These are phyloP conservation scores for Wickerhamiella cacticola DNA, from an alignment of 805 yeast species.

Conservation along the genomic window DNA sequence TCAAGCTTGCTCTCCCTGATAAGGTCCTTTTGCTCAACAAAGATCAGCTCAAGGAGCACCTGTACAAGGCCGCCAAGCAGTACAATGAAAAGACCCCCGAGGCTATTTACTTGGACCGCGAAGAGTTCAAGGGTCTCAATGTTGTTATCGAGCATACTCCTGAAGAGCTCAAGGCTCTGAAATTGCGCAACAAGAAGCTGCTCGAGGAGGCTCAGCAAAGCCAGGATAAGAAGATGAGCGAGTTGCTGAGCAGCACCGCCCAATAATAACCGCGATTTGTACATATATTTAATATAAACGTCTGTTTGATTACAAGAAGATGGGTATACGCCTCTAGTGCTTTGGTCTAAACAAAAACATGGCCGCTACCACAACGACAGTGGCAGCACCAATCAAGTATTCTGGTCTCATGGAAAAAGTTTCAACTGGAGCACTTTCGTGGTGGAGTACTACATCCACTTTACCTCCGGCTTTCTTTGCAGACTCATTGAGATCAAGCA, in stretches of 20 bases:
- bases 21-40: conserved; percentile 34
- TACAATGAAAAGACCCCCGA: conserved; percentile 60
- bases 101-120: conserved; percentile 49
- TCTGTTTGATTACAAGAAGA: neutral
- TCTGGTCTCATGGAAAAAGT: neutral
- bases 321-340: neutral
- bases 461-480: conserved; percentile 42
- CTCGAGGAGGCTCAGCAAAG: conserved; percentile 34
- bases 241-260: conserved; percentile 1
- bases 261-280: neutral
- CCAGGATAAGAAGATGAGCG: conserved; percentile 1
- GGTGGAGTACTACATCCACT: conserved; percentile 63
- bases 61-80: conserved; percentile 32
- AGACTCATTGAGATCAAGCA: conserved; percentile 57
- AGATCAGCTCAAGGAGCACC: conserved; percentile 31
- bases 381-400: conserved; percentile 12
- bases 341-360: conserved; percentile 10
- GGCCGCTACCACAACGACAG: conserved; percentile 9
- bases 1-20: conserved; percentile 47
- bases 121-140: conserved; percentile 47
- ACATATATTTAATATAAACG: neutral
- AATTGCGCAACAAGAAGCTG: conserved; percentile 37
- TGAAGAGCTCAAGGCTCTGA: conserved; percentile 37
- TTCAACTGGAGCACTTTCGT: conserved; percentile 35
- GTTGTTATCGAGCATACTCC: conserved; percentile 36